Evolutionary conservation across 2,329 filamentous ascomycete genomes (phyloP).

Genomic region (Colletotrichum sp.): DNA sequence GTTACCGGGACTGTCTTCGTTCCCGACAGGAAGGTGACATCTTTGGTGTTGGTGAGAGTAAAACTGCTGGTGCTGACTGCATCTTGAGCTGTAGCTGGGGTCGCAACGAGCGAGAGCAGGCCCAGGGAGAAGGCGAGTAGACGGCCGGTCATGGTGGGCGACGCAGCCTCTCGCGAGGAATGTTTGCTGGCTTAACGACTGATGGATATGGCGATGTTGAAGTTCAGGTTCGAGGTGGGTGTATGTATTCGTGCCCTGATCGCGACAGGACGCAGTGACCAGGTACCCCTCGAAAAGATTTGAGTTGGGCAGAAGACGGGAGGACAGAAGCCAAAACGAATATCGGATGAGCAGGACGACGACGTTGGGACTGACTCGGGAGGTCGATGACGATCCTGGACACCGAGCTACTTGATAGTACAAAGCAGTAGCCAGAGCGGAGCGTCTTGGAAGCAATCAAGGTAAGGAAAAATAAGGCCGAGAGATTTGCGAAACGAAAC

Average conservation of each 20-base stretch:
- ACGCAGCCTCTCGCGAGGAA: constrained; percentile 1
- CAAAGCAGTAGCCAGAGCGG: neutral
- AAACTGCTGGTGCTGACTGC: neutral
- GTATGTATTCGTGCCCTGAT: neutral
- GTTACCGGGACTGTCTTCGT: constrained; percentile 28
- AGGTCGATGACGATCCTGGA: constrained; percentile 7
- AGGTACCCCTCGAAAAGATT: neutral
- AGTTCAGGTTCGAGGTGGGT: neutral
- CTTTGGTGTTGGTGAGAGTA: constrained; percentile 17
- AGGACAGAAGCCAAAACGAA: constrained; percentile 1
- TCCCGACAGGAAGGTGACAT: constrained; percentile 16
- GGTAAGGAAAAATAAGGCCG: neutral
- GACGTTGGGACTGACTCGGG: neutral
- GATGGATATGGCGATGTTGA: neutral
- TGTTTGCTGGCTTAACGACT: neutral
- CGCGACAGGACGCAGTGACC: constrained; percentile 1
- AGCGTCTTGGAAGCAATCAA: neutral
- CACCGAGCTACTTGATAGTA: neutral
- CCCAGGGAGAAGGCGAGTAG: neutral
- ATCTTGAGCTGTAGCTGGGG: neutral
- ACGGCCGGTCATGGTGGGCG: constrained; percentile 7
- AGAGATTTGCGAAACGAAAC: neutral
- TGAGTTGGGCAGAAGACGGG: constrained; percentile 1
- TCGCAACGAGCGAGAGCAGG: neutral
- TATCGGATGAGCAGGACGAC: constrained; percentile 5